These are phyloP conservation scores for Hysterangium stoloniferum DNA, from an alignment of 768 basidiomycete species.

Conservation along the genomic window DNA sequence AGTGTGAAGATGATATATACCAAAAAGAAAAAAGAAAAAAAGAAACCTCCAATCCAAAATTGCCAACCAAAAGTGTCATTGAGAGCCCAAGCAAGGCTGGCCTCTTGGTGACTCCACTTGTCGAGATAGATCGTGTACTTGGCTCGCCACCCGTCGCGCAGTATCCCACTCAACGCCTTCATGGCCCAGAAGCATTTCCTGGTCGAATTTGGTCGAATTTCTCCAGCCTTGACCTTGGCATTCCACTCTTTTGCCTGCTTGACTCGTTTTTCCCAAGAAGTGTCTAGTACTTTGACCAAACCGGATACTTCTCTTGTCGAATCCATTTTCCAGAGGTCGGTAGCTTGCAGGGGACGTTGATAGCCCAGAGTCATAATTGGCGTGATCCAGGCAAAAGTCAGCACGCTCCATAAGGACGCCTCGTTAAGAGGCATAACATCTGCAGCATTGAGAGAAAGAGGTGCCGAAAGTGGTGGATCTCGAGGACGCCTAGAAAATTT, in stretches of 20 bases:
- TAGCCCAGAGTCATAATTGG: conserved; percentile 47
- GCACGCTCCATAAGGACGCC: conserved; percentile 49
- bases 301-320: conserved; percentile 37
- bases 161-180: conserved; percentile 10
- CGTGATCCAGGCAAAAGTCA: conserved; percentile 62
- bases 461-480: conserved; percentile 50
- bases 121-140: neutral
- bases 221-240: conserved; percentile 35
- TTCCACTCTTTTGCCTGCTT: conserved; percentile 51
- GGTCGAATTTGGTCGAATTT: conserved; percentile 33
- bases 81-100: conserved; percentile 52
- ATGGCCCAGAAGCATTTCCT: conserved; percentile 37
- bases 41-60: conserved; percentile 57
- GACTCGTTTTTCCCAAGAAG: conserved; percentile 43
- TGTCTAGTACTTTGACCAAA: conserved; percentile 48
- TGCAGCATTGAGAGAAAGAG: conserved; percentile 48
- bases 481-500: conserved; percentile 43
- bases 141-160: conserved; percentile 18
- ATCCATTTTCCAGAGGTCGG: conserved; percentile 68
- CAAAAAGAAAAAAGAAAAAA: conserved; percentile 36
- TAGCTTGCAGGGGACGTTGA: conserved; percentile 64
- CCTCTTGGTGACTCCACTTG: conserved; percentile 37
- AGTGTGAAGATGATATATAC: neutral
- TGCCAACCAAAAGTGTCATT: conserved; percentile 50
- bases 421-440: conserved; percentile 49